A percentile compares a stretch with the other conserved stretches of the same genome.
phyloP scores from a whole-genome alignment of 1,284 basidiomycete genomes.

The Sanghuangporus baumii region DNA sequence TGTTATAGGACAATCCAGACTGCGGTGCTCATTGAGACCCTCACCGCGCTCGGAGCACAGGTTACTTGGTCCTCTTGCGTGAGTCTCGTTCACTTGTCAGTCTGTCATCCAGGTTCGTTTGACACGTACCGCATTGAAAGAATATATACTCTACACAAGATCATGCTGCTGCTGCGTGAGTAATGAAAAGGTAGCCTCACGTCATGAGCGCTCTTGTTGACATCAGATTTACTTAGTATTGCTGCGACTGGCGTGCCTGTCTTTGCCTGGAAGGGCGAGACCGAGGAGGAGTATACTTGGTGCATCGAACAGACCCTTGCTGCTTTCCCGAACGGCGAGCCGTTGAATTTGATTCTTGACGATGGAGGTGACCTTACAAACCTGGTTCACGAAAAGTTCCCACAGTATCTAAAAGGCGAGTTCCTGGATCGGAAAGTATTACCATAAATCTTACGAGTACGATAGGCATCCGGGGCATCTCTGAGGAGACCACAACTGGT shows the following conservation, averaged over 20 bases:
- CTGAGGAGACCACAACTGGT: constrained; percentile 99
- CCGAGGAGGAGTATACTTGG: constrained; percentile 98
- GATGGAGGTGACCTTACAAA: constrained; percentile 97
- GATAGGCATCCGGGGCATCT: constrained; percentile 86
- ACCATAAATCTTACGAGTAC: constrained; percentile 7
- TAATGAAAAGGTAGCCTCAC: constrained; percentile 19
- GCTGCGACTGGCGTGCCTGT: constrained; percentile 98
- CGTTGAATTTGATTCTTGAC: constrained; percentile 99
- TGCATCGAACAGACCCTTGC: constrained; percentile 95
- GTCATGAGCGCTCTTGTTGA: neutral
- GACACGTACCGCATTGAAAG: constrained; percentile 32
- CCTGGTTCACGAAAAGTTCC: constrained; percentile 94
- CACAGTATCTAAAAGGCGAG: constrained; percentile 77
- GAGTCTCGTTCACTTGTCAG: constrained; percentile 27
- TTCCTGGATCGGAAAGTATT: constrained; percentile 1
- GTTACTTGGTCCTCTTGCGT: constrained; percentile 99
- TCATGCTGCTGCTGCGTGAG: constrained; percentile 94
- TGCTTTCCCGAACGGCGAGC: constrained; percentile 74
- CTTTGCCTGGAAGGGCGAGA: constrained; percentile 99
- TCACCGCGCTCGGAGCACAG: constrained; percentile 92
- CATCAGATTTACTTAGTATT: constrained; percentile 47
- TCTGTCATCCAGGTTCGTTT: constrained; percentile 10
- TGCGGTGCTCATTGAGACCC: constrained; percentile 94
- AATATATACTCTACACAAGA: constrained; percentile 99
- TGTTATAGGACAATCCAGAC: constrained; percentile 87